Base-by-base conservation (phyloP, 176 grass and related monocot genomes). In the Carex cristatella region DNA sequence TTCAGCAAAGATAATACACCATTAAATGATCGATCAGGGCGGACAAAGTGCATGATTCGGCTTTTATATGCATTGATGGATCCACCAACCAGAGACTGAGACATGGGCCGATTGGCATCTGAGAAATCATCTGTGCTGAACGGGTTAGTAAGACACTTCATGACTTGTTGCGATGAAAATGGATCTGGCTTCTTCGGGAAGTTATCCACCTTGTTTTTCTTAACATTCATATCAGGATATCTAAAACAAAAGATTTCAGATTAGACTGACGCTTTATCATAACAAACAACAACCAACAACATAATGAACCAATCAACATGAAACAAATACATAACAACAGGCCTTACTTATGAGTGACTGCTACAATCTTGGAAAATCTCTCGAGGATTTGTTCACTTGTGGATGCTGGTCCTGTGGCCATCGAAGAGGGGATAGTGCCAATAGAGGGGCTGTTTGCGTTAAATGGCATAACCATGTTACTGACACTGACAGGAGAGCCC, bases 401-500 rank as follows among this genome's bases (percentile, higher is more conserved):
- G 88, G 95, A 75, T 81, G 85, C 65, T 56, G 89, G 86, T 61
- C 81, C 81, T 66, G 60, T 51, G 28, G 81, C 10, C 81, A 83
- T 51, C 64, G 81, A 83, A 0, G 81, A 15, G 18, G 60, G 19
- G 3, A 68, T 63, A 46, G 31, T 81, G 38, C 89, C 91, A 95
- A 95, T 59, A 4, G 96, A 95, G 37, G 96, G 96, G 83, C 96
- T 99, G 75, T 77, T 92, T 70, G 87, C 93, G 91, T 90, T 99
- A 32, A 88, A 79, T 48, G 69, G 68, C 76, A 83, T 61, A 53
- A 87, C 92, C 88, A 95, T 92, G 60, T 99, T 99, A 85, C 90
- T 90, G 87, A 99, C 96, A 91, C 93, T 99, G 76, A 90, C 96
- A 86, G 96, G 96, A 81, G 96, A 99, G 31, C 93, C 96, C 76